These are phyloP conservation scores for Fusarium subtropicale DNA, from an alignment of 2,329 filamentous ascomycete genomes.

Conservation along the genomic window DNA sequence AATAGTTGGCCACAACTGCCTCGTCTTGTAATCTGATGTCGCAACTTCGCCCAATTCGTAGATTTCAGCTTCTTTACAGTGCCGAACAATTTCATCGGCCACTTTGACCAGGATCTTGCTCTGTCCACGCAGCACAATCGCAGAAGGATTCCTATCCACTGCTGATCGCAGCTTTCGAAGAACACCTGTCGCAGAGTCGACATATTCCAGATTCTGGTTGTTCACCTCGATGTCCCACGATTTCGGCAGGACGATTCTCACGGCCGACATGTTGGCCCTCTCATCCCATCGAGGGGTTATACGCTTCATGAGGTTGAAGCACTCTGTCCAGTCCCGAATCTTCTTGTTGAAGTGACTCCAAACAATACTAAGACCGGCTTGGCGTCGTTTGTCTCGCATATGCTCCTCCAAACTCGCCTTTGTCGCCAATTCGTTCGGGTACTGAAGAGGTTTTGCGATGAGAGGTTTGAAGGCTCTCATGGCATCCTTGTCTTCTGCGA, in stretches of 20 bases:
- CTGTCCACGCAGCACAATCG: slow-evolving; percentile 51
- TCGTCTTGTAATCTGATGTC: slow-evolving; percentile 51
- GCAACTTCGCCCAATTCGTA: slow-evolving; percentile 54
- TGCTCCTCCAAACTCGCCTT: slow-evolving; percentile 39
- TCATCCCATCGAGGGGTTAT: slow-evolving; percentile 52
- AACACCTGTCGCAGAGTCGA: slow-evolving; percentile 52
- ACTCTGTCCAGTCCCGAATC: slow-evolving; percentile 55
- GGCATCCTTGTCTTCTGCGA: slow-evolving; percentile 33
- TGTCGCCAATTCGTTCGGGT: slow-evolving; percentile 45
- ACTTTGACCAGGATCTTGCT: slow-evolving; percentile 50
- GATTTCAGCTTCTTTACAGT: slow-evolving; percentile 50
- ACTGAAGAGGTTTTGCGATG: slow-evolving; percentile 45
- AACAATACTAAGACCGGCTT: slow-evolving; percentile 53
- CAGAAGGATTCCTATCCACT: slow-evolving; percentile 50
- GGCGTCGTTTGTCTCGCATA: slow-evolving; percentile 49
- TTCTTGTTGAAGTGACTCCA: slow-evolving; percentile 47
- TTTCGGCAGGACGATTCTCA: slow-evolving; percentile 53
- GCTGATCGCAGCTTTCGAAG: slow-evolving; percentile 50
- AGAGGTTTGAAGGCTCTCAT: slow-evolving; percentile 45
- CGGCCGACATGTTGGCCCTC: slow-evolving; percentile 52
- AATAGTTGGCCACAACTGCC: slow-evolving; percentile 53
- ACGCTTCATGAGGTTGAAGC: slow-evolving; percentile 54
- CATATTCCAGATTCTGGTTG: slow-evolving; percentile 50
- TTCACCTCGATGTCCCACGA: slow-evolving; percentile 52
- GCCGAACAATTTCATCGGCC: slow-evolving; percentile 50